A percentile compares a stretch with the other conserved stretches of the same genome.
Evolutionary conservation across 495 filamentous ascomycete genomes (phyloP).

Genomic region (Neurospora intermedia): DNA sequence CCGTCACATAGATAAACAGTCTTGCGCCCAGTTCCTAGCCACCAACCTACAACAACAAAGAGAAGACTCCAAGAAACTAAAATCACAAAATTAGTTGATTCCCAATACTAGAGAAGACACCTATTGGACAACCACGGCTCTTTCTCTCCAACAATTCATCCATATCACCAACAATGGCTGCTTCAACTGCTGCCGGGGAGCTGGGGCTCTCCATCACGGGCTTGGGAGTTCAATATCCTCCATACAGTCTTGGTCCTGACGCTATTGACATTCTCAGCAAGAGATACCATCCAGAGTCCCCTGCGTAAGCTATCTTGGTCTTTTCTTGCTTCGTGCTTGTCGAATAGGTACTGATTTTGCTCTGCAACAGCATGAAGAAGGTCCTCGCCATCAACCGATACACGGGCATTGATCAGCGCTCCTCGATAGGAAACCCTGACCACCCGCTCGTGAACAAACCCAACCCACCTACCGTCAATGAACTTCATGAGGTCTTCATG

Average conservation of each 20-base stretch:
- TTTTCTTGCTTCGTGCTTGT: neutral
- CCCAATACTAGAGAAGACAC: neutral
- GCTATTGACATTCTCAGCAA: constrained; percentile 32
- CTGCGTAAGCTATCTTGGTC: constrained; percentile 29
- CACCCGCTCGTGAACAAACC: constrained; percentile 45
- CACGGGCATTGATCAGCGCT: constrained; percentile 52
- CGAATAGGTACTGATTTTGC: neutral
- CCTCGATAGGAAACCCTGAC: constrained; percentile 46
- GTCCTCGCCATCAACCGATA: constrained; percentile 51
- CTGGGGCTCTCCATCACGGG: constrained; percentile 42
- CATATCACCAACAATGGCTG: constrained; percentile 13
- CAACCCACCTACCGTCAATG: constrained; percentile 42
- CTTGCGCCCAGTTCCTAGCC: neutral
- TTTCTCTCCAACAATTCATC: neutral
- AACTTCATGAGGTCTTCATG: constrained; percentile 44
- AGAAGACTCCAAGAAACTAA: neutral
- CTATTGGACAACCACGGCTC: constrained; percentile 7
- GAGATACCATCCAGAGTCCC: constrained; percentile 38
- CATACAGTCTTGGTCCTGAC: constrained; percentile 28
- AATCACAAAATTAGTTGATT: neutral
- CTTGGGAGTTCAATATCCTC: constrained; percentile 40
- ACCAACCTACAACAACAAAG: neutral
- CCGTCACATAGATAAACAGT: neutral
- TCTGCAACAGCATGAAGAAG: constrained; percentile 37
- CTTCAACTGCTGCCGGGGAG: constrained; percentile 15